phyloP scores from a whole-genome alignment of 1,284 basidiomycete genomes.

The Ustilago xerochloae region DNA sequence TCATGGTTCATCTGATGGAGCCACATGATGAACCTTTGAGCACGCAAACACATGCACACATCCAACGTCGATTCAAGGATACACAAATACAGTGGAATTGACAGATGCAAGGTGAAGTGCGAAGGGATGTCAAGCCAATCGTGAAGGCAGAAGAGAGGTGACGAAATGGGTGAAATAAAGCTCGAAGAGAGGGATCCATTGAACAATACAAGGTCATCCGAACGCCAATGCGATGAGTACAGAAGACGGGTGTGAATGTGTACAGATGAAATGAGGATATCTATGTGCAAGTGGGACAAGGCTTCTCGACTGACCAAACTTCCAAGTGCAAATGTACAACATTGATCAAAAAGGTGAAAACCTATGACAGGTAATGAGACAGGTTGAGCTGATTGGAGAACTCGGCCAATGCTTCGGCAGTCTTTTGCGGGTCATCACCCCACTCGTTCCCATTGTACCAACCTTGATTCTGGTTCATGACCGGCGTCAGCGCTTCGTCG shows the following conservation, averaged over 20 bases:
- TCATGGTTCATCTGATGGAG: neutral
- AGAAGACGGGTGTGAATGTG: neutral
- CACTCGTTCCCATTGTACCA: slow-evolving; percentile 46
- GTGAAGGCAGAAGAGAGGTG: neutral
- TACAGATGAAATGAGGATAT: neutral
- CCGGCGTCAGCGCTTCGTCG: slow-evolving; percentile 45
- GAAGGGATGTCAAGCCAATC: slow-evolving; percentile 3
- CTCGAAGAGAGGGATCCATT: neutral
- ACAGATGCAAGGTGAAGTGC: slow-evolving; percentile 11
- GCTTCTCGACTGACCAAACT: too few species aligned
- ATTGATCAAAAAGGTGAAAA: neutral
- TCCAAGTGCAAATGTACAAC: too few species aligned
- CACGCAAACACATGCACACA: neutral
- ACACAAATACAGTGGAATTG: slow-evolving; percentile 30
- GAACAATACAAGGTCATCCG: neutral
- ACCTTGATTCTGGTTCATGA: slow-evolving; percentile 42
- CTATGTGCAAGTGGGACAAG: too few species aligned
- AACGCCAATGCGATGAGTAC: slow-evolving; percentile 2
- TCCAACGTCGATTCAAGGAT: neutral
- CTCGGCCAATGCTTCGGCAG: slow-evolving; percentile 44
- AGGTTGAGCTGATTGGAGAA: slow-evolving; percentile 44
- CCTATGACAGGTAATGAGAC: slow-evolving; percentile 38
- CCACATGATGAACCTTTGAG: too few species aligned
- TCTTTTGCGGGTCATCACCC: slow-evolving; percentile 53
- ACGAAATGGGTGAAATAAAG: too few species aligned